Conservation (phyloP, 805 yeast genomes). For the Saccharomycopsis sp. region DNA sequence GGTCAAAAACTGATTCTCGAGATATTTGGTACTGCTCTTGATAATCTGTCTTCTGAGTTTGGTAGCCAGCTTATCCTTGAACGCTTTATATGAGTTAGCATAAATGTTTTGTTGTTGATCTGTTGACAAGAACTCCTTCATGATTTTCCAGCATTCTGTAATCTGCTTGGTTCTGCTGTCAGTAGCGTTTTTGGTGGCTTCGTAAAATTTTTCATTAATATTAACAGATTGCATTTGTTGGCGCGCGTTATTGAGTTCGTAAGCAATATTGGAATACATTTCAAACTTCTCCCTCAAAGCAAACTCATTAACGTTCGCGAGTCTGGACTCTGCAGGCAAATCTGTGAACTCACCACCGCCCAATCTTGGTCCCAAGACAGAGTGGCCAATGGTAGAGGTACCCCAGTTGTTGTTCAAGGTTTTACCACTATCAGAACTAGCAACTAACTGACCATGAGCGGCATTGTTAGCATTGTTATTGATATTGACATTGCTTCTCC, state of each 20-base stretch:
- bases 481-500: neutral
- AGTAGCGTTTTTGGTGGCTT: conserved; percentile 45
- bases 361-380: conserved; percentile 27
- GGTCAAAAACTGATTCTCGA: conserved; percentile 72
- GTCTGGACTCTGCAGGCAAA: conserved; percentile 21
- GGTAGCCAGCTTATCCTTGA: conserved; percentile 30
- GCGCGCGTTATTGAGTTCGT: conserved; percentile 62
- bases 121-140: conserved; percentile 37
- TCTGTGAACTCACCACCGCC: conserved; percentile 26
- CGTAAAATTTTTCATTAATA: conserved; percentile 50
- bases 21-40: conserved; percentile 44
- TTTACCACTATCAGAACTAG: neutral
- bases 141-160: conserved; percentile 63
- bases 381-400: conserved; percentile 27
- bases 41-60: conserved; percentile 39
- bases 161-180: conserved; percentile 64
- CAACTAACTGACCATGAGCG: too few relatives aligned
- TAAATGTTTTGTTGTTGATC: conserved; percentile 26
- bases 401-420: conserved; percentile 25
- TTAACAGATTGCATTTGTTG: conserved; percentile 43
- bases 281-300: conserved; percentile 51
- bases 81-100: conserved; percentile 12
- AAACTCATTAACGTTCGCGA: conserved; percentile 34
- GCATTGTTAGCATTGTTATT: conserved; percentile 1
- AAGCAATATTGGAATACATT: conserved; percentile 61